Percentiles rank a stretch among this genome's conserved stretches.
Evolutionary conservation across 1,284 basidiomycete genomes (phyloP).

Genomic region (Cryptococcus hybrid): DNA sequence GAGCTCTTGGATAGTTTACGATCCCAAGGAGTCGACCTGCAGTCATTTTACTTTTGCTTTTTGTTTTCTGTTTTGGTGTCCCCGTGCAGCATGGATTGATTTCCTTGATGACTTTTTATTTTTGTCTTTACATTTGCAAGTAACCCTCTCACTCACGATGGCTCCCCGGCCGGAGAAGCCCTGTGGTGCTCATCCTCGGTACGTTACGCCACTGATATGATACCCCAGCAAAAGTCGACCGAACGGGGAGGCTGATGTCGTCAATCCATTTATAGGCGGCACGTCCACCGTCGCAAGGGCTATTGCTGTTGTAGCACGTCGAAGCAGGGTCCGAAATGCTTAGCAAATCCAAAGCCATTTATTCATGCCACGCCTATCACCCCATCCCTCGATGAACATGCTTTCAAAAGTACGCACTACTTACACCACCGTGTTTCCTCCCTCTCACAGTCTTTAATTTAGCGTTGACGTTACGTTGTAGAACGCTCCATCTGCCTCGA

Average conservation of each 20-base stretch:
- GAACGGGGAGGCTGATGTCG: no score
- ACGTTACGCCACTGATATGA: no score
- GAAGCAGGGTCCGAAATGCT: conserved; percentile 83
- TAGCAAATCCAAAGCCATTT: conserved; percentile 65
- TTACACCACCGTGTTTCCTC: background rate
- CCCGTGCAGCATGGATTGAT: background rate
- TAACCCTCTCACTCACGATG: no score
- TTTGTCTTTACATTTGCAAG: no score
- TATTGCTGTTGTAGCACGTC: conserved; percentile 57
- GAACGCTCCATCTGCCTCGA: conserved; percentile 55
- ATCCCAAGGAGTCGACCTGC: no score
- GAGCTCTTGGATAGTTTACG: no score
- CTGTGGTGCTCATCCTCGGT: no score
- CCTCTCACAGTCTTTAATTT: background rate
- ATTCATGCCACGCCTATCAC: conserved; percentile 71
- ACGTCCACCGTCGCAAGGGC: no score
- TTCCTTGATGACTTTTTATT: background rate
- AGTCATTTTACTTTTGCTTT: no score
- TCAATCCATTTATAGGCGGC: no score
- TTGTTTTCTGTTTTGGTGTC: background rate
- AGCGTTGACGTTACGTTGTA: conserved; percentile 33
- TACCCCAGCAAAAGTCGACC: no score
- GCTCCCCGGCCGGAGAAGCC: no score
- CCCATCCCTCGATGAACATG: conserved; percentile 77
- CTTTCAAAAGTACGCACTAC: conserved; percentile 39